Evolutionary conservation across 768 basidiomycete genomes (phyloP).

Genomic region (Leccinum truebloodii): DNA sequence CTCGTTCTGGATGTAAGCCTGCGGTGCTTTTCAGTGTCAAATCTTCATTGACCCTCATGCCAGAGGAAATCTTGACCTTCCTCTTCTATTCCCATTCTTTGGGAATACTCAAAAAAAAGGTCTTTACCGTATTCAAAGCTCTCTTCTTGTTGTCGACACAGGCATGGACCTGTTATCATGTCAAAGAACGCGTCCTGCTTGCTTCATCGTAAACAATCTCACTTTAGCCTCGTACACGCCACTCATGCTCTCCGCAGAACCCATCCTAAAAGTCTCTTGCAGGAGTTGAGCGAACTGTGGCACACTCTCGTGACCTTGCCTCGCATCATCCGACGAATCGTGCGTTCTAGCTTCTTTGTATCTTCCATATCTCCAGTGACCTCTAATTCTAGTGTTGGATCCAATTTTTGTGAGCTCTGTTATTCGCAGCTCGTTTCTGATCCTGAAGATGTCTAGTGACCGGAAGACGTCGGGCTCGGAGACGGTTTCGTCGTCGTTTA

Average conservation of each 20-base stretch:
- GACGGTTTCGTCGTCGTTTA: too few relatives aligned
- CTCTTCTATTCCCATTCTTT: constrained; percentile 66
- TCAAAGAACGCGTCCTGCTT: constrained; percentile 74
- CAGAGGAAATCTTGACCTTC: constrained; percentile 82
- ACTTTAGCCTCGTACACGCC: neutral
- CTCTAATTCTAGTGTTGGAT: constrained; percentile 57
- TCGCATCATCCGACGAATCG: constrained; percentile 74
- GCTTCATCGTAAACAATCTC: constrained; percentile 30
- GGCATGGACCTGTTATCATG: constrained; percentile 53
- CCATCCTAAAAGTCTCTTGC: constrained; percentile 31
- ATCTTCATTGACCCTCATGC: neutral
- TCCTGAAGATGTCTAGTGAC: constrained; percentile 40
- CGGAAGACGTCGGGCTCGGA: too few relatives aligned
- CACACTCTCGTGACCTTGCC: constrained; percentile 69
- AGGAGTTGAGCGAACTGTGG: constrained; percentile 69
- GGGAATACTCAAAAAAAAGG: constrained; percentile 83
- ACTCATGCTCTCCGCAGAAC: constrained; percentile 17
- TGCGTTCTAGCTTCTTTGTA: constrained; percentile 40
- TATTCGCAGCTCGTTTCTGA: neutral
- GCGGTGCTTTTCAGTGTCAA: neutral
- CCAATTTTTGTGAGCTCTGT: constrained; percentile 71
- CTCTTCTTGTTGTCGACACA: constrained; percentile 69
- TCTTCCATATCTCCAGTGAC: constrained; percentile 9
- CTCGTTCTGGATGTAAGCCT: constrained; percentile 82
- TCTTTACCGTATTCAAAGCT: constrained; percentile 74